Conservation (phyloP, 371 early-diverging fungal species). For the Zychaea mexicana region DNA sequence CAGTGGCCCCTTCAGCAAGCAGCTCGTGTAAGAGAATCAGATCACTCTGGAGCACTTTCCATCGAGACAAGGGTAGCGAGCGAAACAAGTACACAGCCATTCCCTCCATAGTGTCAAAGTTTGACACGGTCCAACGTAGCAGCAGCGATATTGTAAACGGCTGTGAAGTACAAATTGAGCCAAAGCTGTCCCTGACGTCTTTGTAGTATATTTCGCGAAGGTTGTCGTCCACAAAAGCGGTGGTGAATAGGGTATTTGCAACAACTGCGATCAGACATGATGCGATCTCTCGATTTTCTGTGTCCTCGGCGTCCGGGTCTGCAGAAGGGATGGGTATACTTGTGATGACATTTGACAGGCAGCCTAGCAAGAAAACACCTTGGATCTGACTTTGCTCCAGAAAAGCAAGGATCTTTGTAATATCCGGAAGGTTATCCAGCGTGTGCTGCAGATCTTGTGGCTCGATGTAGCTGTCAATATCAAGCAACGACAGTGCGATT, state of each 20-base stretch:
- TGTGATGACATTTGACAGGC: conserved; percentile 35
- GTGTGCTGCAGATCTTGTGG: conserved; percentile 11
- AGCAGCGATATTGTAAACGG: conserved; percentile 44
- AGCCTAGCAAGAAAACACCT: conserved; percentile 35
- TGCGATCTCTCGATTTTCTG: conserved; percentile 16
- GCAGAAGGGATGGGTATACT: conserved; percentile 28
- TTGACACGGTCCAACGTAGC: conserved; percentile 45
- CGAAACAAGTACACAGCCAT: conserved; percentile 60
- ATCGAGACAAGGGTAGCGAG: conserved; percentile 44
- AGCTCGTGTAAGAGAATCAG: conserved; percentile 40
- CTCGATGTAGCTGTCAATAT: conserved; percentile 16
- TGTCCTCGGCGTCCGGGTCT: conserved; percentile 5
- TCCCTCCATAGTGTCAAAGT: conserved; percentile 48
- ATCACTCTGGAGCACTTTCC: conserved; percentile 46
- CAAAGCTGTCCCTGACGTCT: conserved; percentile 50
- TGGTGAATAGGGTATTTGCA: conserved; percentile 43
- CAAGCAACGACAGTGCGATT: conserved; percentile 29
- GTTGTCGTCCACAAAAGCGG: conserved; percentile 47
- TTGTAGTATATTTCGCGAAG: conserved; percentile 51
- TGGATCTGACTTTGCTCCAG: conserved; percentile 27
- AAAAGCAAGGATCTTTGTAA: conserved; percentile 26
- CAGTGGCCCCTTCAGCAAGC: conserved; percentile 22
- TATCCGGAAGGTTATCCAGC: conserved; percentile 21
- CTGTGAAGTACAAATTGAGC: conserved; percentile 39
- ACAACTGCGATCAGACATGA: conserved; percentile 37